Base-by-base conservation (phyloP, 345 rosid species). In the Psidium guajava region DNA sequence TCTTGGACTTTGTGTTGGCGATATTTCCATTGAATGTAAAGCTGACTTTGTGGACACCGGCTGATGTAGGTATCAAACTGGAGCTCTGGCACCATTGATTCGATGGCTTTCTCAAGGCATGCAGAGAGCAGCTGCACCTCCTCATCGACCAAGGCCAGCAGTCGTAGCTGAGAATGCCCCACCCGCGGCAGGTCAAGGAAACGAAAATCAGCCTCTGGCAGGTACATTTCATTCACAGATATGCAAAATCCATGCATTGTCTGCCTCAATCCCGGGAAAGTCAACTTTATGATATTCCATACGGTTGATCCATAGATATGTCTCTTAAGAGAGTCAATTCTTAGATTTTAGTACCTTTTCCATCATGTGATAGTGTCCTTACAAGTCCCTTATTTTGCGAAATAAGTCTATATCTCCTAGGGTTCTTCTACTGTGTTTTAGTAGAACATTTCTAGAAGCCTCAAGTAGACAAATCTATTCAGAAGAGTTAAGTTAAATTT, bases 91-190 rank as follows among this genome's bases (percentile, higher is more conserved):
- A 61, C 99, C 99, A 3, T 89, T 98, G 86, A 88, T 96, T 47
- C 91, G 94, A 85, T 92, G 98, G 99, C 97, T 98, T 73, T 94
- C 99, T 24, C 98, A 95, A 89, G 95, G 98, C 85, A 98, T 96
- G 99, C 98, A 94, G 82, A 98, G 99, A 90, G 99, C 98, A 32
- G 99, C 98, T 73, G 93, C 93, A 24, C 98, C 98, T 87, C 98
- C 98, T 84, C 93, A 69, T 69, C 96, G 91, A 75, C 95, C 93
- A 1, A 91, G 95, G 90, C 94, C 98, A 53, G 97, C 93, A 87
- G 91, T 57, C 1, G 89, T 95, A 87, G 95, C 93, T 86, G 98
- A 94, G 86, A 93, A 94, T 90, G 92, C 69, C 86, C 92, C 93
- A 16, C 93, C 91, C 86, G 98, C 93, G 83, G 95, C 88, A 52